Evolutionary conservation across 257 asterid genomes (phyloP).

Genomic region (Oldenlandia corymbosa): DNA sequence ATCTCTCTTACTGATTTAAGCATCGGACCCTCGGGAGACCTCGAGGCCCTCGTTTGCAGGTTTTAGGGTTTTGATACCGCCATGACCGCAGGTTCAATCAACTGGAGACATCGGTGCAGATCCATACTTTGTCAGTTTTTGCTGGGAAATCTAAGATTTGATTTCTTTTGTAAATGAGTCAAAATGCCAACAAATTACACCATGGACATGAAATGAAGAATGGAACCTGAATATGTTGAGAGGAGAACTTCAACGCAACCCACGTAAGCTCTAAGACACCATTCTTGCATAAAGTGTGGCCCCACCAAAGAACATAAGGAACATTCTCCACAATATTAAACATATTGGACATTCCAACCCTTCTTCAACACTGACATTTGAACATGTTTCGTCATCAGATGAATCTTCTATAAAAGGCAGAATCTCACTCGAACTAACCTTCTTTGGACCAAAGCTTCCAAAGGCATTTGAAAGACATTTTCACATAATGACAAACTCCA

Average conservation of each 20-base stretch:
- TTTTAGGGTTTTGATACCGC: no score
- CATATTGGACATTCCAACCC: slow-evolving; percentile 93
- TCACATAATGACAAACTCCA: slow-evolving; percentile 51
- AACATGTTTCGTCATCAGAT: slow-evolving; percentile 67
- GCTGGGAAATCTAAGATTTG: slow-evolving; percentile 69
- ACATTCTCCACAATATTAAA: slow-evolving; percentile 88
- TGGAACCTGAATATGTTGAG: slow-evolving; percentile 66
- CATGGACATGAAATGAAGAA: slow-evolving; percentile 82
- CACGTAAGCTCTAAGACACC: slow-evolving; percentile 66
- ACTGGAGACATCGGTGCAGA: no score
- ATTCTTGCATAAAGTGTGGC: slow-evolving; percentile 86
- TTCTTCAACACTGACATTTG: slow-evolving; percentile 64
- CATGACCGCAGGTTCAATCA: no score
- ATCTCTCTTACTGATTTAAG: no score
- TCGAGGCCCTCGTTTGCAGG: no score
- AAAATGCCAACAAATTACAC: slow-evolving; percentile 76
- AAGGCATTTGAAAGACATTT: slow-evolving; percentile 58
- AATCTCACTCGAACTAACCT: slow-evolving; percentile 34
- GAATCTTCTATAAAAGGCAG: slow-evolving; percentile 39
- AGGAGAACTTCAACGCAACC: slow-evolving; percentile 58
- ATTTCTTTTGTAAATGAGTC: slow-evolving; percentile 61
- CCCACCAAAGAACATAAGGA: slow-evolving; percentile 91
- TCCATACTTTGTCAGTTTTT: no score
- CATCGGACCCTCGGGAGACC: no score
- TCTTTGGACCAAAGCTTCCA: slow-evolving; percentile 55